phyloP scores from a whole-genome alignment of 768 basidiomycete genomes.

The Exsudoporus frostii region DNA sequence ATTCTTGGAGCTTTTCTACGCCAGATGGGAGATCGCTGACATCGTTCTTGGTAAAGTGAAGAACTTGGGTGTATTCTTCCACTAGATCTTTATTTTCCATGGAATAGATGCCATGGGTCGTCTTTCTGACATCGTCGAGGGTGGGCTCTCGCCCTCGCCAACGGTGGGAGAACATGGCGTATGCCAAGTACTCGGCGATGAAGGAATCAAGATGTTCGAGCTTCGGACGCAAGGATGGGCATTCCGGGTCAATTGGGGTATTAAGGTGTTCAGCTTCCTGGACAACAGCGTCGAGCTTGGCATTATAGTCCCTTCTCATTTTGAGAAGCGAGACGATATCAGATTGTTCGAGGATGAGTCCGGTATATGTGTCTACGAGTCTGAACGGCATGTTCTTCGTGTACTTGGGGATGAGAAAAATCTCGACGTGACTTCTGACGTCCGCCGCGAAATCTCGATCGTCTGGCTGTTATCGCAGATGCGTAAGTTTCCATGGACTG shows the following conservation, averaged over 20 bases:
- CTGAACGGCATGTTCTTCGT: slow-evolving; percentile 21
- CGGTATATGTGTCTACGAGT: slow-evolving; percentile 26
- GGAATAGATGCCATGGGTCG: slow-evolving; percentile 17
- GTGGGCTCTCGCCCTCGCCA: slow-evolving; percentile 20
- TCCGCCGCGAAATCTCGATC: slow-evolving; percentile 10
- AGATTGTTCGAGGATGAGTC: slow-evolving; percentile 16
- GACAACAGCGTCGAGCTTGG: slow-evolving; percentile 3
- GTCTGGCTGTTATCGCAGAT: not conserved
- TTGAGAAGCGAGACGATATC: slow-evolving; percentile 19
- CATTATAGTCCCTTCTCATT: slow-evolving; percentile 9
- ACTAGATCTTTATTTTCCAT: not conserved
- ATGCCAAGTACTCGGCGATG: slow-evolving; percentile 21
- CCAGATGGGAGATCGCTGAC: not conserved
- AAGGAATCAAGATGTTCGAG: slow-evolving; percentile 8
- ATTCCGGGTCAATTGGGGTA: not conserved
- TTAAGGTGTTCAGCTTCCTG: not conserved
- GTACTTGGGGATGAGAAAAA: slow-evolving; percentile 13
- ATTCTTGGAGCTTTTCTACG: slow-evolving; percentile 28
- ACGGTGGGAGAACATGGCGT: slow-evolving; percentile 28
- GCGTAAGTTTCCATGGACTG: not conserved
- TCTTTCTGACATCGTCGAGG: slow-evolving; percentile 16
- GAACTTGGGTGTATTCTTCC: not conserved
- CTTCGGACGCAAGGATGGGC: not conserved
- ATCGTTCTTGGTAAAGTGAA: not conserved
- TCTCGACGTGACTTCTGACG: slow-evolving; percentile 11